These are phyloP conservation scores for Eragrostis nindensis DNA, from an alignment of 176 grass and related monocot genomes.

Conservation along the genomic window DNA sequence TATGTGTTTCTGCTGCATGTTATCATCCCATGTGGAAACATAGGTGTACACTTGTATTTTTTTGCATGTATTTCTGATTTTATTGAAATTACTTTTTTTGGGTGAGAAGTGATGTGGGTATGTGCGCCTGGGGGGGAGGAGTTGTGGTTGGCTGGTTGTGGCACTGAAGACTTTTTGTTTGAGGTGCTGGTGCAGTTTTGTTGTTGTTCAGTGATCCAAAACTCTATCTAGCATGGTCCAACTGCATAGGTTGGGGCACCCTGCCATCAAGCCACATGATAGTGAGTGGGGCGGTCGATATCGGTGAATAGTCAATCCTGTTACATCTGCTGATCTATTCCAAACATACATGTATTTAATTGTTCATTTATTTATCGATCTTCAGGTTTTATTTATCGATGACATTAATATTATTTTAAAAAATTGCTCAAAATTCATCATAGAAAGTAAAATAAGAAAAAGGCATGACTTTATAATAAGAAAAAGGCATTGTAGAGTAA, in stretches of 20 bases:
- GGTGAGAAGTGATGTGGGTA: background rate
- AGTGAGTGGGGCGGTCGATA: background rate
- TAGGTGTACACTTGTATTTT: background rate
- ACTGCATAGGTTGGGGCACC: slow-evolving; percentile 5
- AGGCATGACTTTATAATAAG: no score
- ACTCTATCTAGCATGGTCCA: background rate
- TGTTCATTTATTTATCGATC: no score
- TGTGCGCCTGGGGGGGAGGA: no score
- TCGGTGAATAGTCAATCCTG: background rate
- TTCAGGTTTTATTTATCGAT: no score
- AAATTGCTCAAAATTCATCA: no score
- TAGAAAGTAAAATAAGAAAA: no score
- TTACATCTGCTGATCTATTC: background rate
- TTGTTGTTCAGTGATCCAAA: background rate
- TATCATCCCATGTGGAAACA: background rate
- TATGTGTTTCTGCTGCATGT: background rate
- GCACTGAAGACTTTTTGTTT: background rate
- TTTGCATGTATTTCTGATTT: background rate
- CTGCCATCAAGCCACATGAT: background rate
- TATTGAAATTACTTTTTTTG: background rate
- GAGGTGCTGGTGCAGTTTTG: background rate
- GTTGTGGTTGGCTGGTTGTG: background rate
- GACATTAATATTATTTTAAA: no score
- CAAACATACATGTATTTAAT: no score
- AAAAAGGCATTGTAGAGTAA: no score